phyloP scores from a whole-genome alignment of 768 basidiomycete genomes.

The Mycena chlorophos region DNA sequence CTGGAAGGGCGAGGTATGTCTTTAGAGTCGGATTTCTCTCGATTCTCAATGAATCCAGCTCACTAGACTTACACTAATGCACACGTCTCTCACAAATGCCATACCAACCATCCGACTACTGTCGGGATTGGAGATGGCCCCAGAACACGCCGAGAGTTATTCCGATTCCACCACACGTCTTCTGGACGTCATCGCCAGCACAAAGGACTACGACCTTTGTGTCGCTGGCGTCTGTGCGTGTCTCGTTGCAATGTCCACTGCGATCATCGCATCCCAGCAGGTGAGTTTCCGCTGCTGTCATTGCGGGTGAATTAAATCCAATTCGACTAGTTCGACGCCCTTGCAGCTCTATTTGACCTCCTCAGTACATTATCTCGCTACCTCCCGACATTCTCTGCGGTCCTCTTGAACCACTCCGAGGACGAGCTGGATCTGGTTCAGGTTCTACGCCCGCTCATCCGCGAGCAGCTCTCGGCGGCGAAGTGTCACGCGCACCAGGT shows the following conservation, averaged over 20 bases:
- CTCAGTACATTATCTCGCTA: slow-evolving; percentile 46
- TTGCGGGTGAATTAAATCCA: slow-evolving; percentile 11
- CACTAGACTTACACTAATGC: slow-evolving; percentile 60
- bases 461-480: slow-evolving; percentile 38
- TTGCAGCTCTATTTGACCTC: slow-evolving; percentile 56
- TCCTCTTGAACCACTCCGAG: slow-evolving; percentile 35
- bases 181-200: slow-evolving; percentile 46
- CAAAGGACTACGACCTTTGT: slow-evolving; percentile 37
- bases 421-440: slow-evolving; percentile 37
- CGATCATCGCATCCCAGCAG: slow-evolving; percentile 37
- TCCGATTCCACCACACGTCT: slow-evolving; percentile 43
- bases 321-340: slow-evolving; percentile 40
- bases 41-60: slow-evolving; percentile 47
- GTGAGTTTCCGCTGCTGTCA: slow-evolving; percentile 34
- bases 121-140: slow-evolving; percentile 36
- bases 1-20: slow-evolving; percentile 57
- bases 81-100: slow-evolving; percentile 40
- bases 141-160: slow-evolving; percentile 36
- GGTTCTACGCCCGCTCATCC: slow-evolving; percentile 44
- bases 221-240: slow-evolving; percentile 35
- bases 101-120: slow-evolving; percentile 56
- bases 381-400: slow-evolving; percentile 46
- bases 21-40: slow-evolving; percentile 6
- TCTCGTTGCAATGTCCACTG: slow-evolving; percentile 40
- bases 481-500: slow-evolving; percentile 26